Percentiles rank a stretch among this genome's conserved stretches.
These are phyloP conservation scores for Nigrospora sphaerica DNA, from an alignment of 2,329 filamentous ascomycete genomes.

Conservation along the genomic window DNA sequence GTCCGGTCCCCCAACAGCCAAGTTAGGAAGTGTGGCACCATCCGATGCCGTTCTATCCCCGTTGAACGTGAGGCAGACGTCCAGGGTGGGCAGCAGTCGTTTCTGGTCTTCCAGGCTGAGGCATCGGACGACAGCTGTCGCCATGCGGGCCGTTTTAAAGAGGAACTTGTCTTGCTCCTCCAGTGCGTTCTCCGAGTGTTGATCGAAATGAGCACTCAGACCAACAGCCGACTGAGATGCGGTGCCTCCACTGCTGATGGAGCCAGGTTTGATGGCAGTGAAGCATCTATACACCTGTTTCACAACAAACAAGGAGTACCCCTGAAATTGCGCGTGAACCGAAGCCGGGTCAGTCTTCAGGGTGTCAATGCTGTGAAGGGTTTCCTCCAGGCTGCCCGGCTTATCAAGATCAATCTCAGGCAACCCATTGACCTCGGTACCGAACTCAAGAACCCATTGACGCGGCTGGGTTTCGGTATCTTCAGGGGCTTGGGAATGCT, in stretches of 20 bases:
- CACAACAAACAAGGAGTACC: constrained; percentile 18
- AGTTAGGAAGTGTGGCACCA: not conserved
- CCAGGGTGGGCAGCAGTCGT: constrained; percentile 11
- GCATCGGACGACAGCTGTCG: constrained; percentile 15
- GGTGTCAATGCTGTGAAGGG: constrained; percentile 5
- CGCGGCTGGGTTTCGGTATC: not conserved
- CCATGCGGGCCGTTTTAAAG: constrained; percentile 17
- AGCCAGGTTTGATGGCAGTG: constrained; percentile 5
- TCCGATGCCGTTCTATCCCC: not conserved
- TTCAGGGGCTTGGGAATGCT: too few relatives aligned
- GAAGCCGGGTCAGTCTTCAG: constrained; percentile 2
- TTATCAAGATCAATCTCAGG: constrained; percentile 4
- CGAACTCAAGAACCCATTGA: constrained; percentile 6
- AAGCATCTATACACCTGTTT: constrained; percentile 21
- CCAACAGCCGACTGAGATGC: not conserved
- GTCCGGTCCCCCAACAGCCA: too few relatives aligned
- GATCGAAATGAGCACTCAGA: constrained; percentile 10
- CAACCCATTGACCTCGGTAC: not conserved
- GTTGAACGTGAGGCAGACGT: constrained; percentile 16
- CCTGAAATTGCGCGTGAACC: constrained; percentile 9
- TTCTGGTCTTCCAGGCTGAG: constrained; percentile 17
- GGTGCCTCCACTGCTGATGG: not conserved
- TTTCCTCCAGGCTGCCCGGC: constrained; percentile 4
- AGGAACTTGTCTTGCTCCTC: constrained; percentile 16
- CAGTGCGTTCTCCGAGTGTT: not conserved